Conservation (phyloP, 805 yeast genomes). For the Barnettozyma vustinii region DNA sequence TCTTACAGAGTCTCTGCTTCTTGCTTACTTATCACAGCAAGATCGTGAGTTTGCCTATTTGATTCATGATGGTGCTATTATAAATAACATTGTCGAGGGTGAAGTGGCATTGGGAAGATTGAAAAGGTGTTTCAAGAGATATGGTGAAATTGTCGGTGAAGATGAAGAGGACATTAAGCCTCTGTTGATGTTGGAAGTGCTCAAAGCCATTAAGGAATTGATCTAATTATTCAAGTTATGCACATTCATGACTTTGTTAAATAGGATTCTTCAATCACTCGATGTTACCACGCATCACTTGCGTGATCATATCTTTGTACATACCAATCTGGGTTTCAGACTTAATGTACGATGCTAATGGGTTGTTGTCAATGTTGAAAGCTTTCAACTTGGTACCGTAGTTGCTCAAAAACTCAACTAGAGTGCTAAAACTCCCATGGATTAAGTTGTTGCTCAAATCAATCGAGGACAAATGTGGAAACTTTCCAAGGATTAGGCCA, state of each 20-base stretch:
- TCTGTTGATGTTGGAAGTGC: constrained; percentile 12
- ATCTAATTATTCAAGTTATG: background rate
- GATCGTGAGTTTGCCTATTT: constrained; percentile 53
- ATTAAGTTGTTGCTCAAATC: constrained; percentile 9
- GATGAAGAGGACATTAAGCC: constrained; percentile 28
- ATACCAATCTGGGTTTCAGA: constrained; percentile 3
- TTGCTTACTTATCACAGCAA: constrained; percentile 36
- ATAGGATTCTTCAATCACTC: background rate
- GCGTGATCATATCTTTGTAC: constrained; percentile 8
- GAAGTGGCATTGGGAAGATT: constrained; percentile 37
- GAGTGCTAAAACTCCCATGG: constrained; percentile 7
- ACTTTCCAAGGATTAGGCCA: constrained; percentile 2
- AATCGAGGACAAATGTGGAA: constrained; percentile 7
- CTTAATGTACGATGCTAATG: constrained; percentile 7
- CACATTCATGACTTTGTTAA: background rate
- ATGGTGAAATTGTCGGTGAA: constrained; percentile 45
- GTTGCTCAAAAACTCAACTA: constrained; percentile 5
- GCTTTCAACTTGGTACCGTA: constrained; percentile 2
- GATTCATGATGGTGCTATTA: constrained; percentile 41
- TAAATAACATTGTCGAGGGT: constrained; percentile 32
- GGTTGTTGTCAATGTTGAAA: constrained; percentile 12
- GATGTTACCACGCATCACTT: constrained; percentile 2
- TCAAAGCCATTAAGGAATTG: constrained; percentile 14
- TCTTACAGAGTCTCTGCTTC: constrained; percentile 42
- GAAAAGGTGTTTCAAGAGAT: constrained; percentile 39